Percentiles rank a stretch among this genome's conserved stretches.
These are phyloP conservation scores for Citrus australasica DNA, from an alignment of 345 rosid species.

Conservation along the genomic window DNA sequence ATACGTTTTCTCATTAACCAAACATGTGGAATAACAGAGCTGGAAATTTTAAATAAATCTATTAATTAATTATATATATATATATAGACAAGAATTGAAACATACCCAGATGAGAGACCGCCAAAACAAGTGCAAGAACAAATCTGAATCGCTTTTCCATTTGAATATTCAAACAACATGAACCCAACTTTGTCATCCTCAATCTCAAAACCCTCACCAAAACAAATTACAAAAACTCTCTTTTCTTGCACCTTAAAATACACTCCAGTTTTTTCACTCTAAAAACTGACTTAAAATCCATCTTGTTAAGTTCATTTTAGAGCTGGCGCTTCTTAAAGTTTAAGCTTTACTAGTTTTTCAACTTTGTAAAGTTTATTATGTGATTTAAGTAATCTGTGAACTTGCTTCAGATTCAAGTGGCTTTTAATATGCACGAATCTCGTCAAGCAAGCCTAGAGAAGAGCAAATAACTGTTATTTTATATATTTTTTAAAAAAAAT, in stretches of 20 bases:
- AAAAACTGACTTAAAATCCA: not conserved
- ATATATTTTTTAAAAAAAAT: not conserved
- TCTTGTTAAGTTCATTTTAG: slow-evolving; percentile 13
- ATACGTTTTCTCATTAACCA: slow-evolving; percentile 10
- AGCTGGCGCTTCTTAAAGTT: slow-evolving; percentile 36
- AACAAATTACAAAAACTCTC: not conserved
- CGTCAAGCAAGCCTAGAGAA: slow-evolving; percentile 17
- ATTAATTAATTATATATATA: not conserved
- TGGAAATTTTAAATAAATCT: too few relatives aligned
- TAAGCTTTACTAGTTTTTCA: slow-evolving; percentile 17
- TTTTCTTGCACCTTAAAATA: too few relatives aligned
- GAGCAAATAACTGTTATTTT: not conserved
- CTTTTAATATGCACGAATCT: slow-evolving; percentile 30
- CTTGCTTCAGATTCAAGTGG: not conserved
- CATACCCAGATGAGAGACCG: slow-evolving; percentile 30
- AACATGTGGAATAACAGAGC: slow-evolving; percentile 4
- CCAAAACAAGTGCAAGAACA: not conserved
- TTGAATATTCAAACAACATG: not conserved
- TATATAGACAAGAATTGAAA: not conserved
- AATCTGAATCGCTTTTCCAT: slow-evolving; percentile 3
- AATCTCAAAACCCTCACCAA: not conserved
- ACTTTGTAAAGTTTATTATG: not conserved
- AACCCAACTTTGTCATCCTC: not conserved
- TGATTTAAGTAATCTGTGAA: not conserved
- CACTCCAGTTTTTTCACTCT: not conserved